Evolutionary conservation across 495 filamentous ascomycete genomes (phyloP), one percentile per base, ranked within the genome.

Genomic region (Aspergillus mulundensis): DNA sequence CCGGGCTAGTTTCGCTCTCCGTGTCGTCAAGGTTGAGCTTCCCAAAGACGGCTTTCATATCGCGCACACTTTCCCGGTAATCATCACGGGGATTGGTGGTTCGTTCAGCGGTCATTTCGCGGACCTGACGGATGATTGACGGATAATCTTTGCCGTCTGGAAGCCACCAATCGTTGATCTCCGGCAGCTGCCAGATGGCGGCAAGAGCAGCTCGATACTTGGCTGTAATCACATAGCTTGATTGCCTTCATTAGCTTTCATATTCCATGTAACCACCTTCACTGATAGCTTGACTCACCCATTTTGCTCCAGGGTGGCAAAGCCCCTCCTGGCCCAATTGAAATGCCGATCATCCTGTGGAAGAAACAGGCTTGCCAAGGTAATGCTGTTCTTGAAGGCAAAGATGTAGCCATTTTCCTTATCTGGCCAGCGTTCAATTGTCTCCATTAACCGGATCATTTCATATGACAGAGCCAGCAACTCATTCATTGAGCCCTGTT

Each of bases 301-400:
- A 65, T 85, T 75, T 57, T 81, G 76, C 70, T 98, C 94, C 54
- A 96, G 77, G 53, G 80, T 68, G 15, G 87, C 90, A 66, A 94
- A 80, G 68, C 90, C 93, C 63, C 82, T 80, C 53, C 90, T 84
- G 57, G 84, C 78, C 93, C 92, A 98, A 77, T 86, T 87, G n/a
- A 82, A 78, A 67, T 95, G 81, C 64, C 76, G 83, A 21, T 71
- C 59, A 25, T 95, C 87, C 52, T 82, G 84, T 8, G 85, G 90
- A 25, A 96, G 67, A 66, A 93, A 95, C 54, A 96, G 73, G 32
- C 80, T 78, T 7, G 90, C 84, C 42, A 97, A 85, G 5, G 82
- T 87, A 20, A 96, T 71, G 60, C 81, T 84, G 42, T 90, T 86
- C 57, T 95, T 91, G 57, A 88, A 83, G 24, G 82, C 80, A 18